A percentile compares a stretch with the other conserved stretches of the same genome.
Evolutionary conservation across 352 stramenopile genomes (phyloP).

Genomic region (Globisporangium rhizosaccharum): DNA sequence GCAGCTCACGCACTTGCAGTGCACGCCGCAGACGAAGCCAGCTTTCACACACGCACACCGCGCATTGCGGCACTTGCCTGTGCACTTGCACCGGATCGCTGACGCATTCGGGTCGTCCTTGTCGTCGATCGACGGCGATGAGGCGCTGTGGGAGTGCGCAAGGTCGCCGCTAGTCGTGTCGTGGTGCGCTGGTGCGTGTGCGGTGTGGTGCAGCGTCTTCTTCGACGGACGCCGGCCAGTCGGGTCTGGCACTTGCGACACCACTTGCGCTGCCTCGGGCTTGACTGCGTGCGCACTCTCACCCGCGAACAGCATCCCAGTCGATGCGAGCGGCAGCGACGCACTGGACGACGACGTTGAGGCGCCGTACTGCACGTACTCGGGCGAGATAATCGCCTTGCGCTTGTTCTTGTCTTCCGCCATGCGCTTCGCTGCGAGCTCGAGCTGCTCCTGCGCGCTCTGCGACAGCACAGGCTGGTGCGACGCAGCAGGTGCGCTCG

Average conservation of each 20-base stretch:
- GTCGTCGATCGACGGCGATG: constrained; percentile 8
- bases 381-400: constrained; percentile 74
- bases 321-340: not conserved
- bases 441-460: constrained; percentile 39
- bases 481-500: not conserved
- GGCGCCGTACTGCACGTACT: constrained; percentile 73
- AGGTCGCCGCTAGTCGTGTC: constrained; percentile 1
- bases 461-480: constrained; percentile 11
- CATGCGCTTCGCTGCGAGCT: constrained; percentile 34
- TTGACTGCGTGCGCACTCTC: constrained; percentile 14
- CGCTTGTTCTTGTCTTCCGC: constrained; percentile 77
- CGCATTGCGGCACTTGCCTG: constrained; percentile 77
- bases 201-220: constrained; percentile 51
- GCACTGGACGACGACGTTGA: constrained; percentile 1
- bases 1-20: constrained; percentile 77
- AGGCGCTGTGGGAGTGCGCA: not conserved
- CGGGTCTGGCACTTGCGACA: constrained; percentile 47
- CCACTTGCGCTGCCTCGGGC: constrained; percentile 27
- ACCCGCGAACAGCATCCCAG: not conserved
- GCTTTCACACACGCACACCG: constrained; percentile 79
- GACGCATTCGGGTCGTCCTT: constrained; percentile 22
- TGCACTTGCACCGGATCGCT: constrained; percentile 68
- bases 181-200: not conserved
- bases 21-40: constrained; percentile 64
- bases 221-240: constrained; percentile 63